A percentile compares a stretch with the other conserved stretches of the same genome.
These are phyloP conservation scores for Knufia petricola DNA, from an alignment of 2,329 filamentous ascomycete genomes.

Conservation along the genomic window DNA sequence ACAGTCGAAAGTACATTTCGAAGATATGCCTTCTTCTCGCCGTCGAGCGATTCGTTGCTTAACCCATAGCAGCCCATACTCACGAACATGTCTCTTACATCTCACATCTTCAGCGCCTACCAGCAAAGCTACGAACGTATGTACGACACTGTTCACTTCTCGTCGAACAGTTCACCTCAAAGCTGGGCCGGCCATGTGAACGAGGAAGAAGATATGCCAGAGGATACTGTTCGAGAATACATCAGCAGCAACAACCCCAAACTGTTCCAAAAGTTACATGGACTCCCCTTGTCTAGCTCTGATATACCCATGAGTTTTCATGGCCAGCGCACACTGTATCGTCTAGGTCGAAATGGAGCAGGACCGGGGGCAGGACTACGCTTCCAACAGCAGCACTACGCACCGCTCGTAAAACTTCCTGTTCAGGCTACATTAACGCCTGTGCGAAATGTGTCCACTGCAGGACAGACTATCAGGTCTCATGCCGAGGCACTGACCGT, in stretches of 20 bases:
- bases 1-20: too few relatives aligned
- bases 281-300: not conserved
- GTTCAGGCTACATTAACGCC: too few relatives aligned
- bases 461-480: not conserved
- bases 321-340: slow-evolving; percentile 1
- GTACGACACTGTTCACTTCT: not conserved
- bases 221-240: not conserved
- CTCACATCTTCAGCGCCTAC: not conserved
- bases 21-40: too few relatives aligned
- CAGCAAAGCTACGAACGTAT: not conserved
- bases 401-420: not conserved
- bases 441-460: too few relatives aligned
- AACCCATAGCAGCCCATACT: too few relatives aligned
- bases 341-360: not conserved
- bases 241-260: slow-evolving; percentile 4
- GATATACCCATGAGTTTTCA: slow-evolving; percentile 1
- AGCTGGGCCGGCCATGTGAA: not conserved
- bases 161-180: not conserved
- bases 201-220: slow-evolving; percentile 5
- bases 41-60: too few relatives aligned
- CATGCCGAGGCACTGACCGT: not conserved
- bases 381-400: not conserved
- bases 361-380: not conserved
- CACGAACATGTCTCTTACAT: too few relatives aligned
- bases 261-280: slow-evolving; percentile 9